phyloP scores from a whole-genome alignment of 306 rosid species.

The Quercus rubra region DNA sequence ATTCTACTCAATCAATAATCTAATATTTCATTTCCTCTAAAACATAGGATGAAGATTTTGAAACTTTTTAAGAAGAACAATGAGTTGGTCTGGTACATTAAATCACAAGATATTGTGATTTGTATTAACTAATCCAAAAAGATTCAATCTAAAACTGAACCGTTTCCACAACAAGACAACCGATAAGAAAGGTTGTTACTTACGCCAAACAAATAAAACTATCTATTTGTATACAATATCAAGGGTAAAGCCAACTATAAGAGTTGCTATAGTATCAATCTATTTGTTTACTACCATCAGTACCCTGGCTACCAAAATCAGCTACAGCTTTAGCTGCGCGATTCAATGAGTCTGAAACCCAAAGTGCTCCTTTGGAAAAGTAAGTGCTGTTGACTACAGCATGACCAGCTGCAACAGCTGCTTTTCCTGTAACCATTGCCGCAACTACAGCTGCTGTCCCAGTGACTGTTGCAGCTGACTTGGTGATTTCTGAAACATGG shows the following conservation, averaged over 20 bases:
- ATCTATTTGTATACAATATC: conserved; percentile 6
- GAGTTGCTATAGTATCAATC: neutral
- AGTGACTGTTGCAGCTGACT: conserved; percentile 63
- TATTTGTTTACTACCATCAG: conserved; percentile 15
- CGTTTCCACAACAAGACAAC: no score
- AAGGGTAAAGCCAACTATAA: neutral
- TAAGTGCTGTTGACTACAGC: conserved; percentile 75
- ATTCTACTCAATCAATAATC: no score
- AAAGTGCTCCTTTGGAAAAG: conserved; percentile 87
- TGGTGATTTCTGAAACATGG: conserved; percentile 73
- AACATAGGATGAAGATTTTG: no score
- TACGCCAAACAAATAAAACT: no score
- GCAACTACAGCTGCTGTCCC: conserved; percentile 81
- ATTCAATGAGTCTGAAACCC: conserved; percentile 53
- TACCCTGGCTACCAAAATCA: conserved; percentile 42
- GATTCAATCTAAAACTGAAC: no score
- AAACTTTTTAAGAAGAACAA: no score
- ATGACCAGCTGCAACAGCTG: conserved; percentile 66
- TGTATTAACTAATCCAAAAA: no score
- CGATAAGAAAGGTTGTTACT: no score
- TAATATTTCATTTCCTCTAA: no score
- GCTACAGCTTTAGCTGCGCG: conserved; percentile 73
- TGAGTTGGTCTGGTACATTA: no score
- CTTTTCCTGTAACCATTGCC: conserved; percentile 66
- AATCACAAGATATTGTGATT: no score